Percentiles rank a stretch among this genome's conserved stretches.
phyloP scores from a whole-genome alignment of 345 rosid species.

The Isatis tinctoria region DNA sequence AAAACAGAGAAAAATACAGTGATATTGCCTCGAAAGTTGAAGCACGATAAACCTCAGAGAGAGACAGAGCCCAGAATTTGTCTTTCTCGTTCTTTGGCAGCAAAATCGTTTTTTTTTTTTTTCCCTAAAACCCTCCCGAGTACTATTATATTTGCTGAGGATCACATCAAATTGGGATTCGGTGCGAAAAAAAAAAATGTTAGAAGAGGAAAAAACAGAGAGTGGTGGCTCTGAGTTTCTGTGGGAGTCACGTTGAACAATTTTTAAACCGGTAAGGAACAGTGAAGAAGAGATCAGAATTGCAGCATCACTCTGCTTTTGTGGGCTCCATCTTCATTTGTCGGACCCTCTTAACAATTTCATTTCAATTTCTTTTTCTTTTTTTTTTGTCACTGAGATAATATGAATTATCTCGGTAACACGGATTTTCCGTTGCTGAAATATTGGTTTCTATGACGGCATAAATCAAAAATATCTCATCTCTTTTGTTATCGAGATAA shows the following conservation, averaged over 20 bases:
- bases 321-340: background rate
- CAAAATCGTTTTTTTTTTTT: background rate
- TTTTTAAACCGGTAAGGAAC: background rate
- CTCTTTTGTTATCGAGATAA: background rate
- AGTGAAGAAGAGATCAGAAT: background rate
- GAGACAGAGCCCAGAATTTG: background rate
- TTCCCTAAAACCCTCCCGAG: background rate
- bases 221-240: slow-evolving; percentile 3
- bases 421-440: background rate
- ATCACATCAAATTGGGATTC: background rate
- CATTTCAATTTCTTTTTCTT: background rate
- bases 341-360: background rate
- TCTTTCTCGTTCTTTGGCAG: background rate
- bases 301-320: background rate
- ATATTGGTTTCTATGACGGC: background rate
- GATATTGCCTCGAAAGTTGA: slow-evolving; percentile 6
- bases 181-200: background rate
- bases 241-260: background rate
- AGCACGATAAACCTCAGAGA: background rate
- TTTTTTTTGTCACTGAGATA: background rate
- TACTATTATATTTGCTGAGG: background rate
- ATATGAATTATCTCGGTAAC: background rate
- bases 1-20: background rate
- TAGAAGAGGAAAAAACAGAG: background rate
- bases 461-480: background rate